phyloP scores from a whole-genome alignment of 106 monocot genomes.

The Chionographis japonica region DNA sequence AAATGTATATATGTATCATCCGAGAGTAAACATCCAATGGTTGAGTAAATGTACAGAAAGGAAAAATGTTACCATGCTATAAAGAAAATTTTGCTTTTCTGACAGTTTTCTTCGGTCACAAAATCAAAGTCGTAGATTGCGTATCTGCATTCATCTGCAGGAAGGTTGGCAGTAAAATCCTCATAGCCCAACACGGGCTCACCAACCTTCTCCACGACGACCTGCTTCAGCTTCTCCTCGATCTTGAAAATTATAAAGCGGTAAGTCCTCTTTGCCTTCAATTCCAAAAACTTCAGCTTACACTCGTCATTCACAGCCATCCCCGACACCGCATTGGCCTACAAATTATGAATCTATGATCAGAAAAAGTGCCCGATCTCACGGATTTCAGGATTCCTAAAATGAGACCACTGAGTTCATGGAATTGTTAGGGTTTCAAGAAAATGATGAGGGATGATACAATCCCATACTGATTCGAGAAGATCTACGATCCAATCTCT shows the following conservation, averaged over 20 bases:
- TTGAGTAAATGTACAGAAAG: not conserved
- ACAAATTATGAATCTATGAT: not conserved
- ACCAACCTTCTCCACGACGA: slow-evolving; percentile 27
- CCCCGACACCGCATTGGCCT: slow-evolving; percentile 27
- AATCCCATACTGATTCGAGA: too few relatives aligned
- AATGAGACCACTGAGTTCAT: too few relatives aligned
- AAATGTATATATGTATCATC: not conserved
- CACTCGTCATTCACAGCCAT: slow-evolving; percentile 32
- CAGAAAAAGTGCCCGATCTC: too few relatives aligned
- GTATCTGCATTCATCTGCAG: slow-evolving; percentile 19
- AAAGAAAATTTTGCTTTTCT: slow-evolving; percentile 61
- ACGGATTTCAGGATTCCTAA: too few relatives aligned
- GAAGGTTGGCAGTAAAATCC: slow-evolving; percentile 25
- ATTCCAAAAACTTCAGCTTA: slow-evolving; percentile 27
- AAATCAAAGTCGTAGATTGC: slow-evolving; percentile 29
- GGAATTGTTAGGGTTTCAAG: too few relatives aligned
- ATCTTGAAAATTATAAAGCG: slow-evolving; percentile 27
- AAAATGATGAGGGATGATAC: too few relatives aligned
- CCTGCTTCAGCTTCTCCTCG: slow-evolving; percentile 25
- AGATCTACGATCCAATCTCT: too few relatives aligned
- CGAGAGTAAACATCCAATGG: not conserved
- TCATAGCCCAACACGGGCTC: slow-evolving; percentile 21
- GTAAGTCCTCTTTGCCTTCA: slow-evolving; percentile 26
- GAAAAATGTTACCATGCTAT: slow-evolving; percentile 33
- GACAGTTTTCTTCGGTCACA: slow-evolving; percentile 32